Evolutionary conservation across 208 protist genomes (phyloP).

Genomic region (Leishmania major): DNA sequence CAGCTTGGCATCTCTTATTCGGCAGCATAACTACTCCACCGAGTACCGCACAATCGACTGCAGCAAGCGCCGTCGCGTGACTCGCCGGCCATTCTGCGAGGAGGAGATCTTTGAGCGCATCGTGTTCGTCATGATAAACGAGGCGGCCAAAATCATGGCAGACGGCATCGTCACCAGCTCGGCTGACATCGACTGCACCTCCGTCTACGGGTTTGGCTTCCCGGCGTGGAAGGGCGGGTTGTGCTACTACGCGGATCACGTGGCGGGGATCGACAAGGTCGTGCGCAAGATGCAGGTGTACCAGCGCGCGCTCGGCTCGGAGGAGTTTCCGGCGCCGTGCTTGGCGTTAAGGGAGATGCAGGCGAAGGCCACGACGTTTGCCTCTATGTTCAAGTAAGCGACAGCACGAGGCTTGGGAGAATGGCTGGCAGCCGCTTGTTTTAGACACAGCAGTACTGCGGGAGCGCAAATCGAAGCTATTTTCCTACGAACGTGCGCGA

Average conservation of each 20-base stretch:
- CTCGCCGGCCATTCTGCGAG: slow-evolving; percentile 63
- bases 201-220: slow-evolving; percentile 87
- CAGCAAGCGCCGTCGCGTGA: slow-evolving; percentile 55
- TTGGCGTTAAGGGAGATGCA: slow-evolving; percentile 50
- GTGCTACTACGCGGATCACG: slow-evolving; percentile 73
- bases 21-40: slow-evolving; percentile 56
- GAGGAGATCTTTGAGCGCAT: slow-evolving; percentile 90
- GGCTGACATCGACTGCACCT: slow-evolving; percentile 87
- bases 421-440: not conserved
- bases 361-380: slow-evolving; percentile 52
- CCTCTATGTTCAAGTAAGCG: slow-evolving; percentile 16
- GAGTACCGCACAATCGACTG: slow-evolving; percentile 59
- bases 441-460: not conserved
- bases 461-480: not conserved
- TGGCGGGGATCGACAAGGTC: slow-evolving; percentile 53
- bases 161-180: slow-evolving; percentile 71
- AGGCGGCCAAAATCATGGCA: slow-evolving; percentile 81
- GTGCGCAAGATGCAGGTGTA: slow-evolving; percentile 72
- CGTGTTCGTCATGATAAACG: slow-evolving; percentile 90
- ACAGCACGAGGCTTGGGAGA: too few species aligned
- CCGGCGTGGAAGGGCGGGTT: slow-evolving; percentile 80
- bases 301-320: slow-evolving; percentile 42
- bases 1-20: slow-evolving; percentile 21
- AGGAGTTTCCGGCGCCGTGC: slow-evolving; percentile 62
- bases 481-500: not conserved